These are phyloP conservation scores for Apiospora sp. DNA, from an alignment of 2,329 filamentous ascomycete genomes.

Conservation along the genomic window DNA sequence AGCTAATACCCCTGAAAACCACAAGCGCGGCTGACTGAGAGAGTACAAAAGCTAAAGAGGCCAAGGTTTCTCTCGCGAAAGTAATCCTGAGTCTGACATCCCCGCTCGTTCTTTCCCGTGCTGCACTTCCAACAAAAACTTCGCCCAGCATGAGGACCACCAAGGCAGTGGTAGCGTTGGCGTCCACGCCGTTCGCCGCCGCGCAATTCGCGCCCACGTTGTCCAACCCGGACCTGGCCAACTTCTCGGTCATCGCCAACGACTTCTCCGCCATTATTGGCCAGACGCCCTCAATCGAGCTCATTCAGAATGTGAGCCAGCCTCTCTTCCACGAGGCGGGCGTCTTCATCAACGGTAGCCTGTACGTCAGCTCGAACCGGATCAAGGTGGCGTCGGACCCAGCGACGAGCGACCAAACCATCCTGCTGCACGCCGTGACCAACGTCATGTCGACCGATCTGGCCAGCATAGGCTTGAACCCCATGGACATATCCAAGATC, in stretches of 20 bases:
- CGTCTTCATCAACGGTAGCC: constrained; percentile 26
- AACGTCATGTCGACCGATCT: constrained; percentile 25
- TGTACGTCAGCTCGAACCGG: constrained; percentile 31
- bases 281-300: constrained; percentile 27
- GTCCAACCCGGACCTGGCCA: constrained; percentile 29
- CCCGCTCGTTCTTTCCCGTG: background rate
- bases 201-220: background rate
- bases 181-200: background rate
- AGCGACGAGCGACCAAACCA: constrained; percentile 29
- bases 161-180: background rate
- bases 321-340: constrained; percentile 30
- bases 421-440: constrained; percentile 26
- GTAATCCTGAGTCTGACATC: background rate
- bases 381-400: constrained; percentile 28
- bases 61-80: background rate
- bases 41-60: background rate
- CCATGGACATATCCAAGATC: constrained; percentile 24
- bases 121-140: no score
- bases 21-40: background rate
- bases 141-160: background rate
- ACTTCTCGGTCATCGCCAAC: constrained; percentile 25
- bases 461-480: constrained; percentile 22
- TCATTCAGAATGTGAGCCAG: constrained; percentile 29
- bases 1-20: background rate
- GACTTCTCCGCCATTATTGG: constrained; percentile 28